Percentiles rank a stretch among this genome's conserved stretches.
phyloP scores from a whole-genome alignment of 169 alveolate genomes.

The Babesia ovata region DNA sequence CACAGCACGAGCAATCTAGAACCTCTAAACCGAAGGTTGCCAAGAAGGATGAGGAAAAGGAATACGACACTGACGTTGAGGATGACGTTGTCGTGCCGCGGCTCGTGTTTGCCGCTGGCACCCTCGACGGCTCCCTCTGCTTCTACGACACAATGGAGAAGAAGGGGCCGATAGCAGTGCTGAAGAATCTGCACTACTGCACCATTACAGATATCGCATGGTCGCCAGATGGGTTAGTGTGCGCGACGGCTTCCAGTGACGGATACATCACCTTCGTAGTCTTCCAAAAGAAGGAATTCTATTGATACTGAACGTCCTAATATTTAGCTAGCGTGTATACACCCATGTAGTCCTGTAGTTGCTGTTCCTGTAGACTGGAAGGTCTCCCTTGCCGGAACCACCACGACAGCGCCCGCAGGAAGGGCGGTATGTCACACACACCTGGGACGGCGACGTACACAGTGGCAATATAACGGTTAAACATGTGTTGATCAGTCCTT shows the following conservation, averaged over 20 bases:
- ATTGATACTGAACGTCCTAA: background rate
- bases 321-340: background rate
- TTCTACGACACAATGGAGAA: slow-evolving; percentile 85
- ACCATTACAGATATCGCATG: slow-evolving; percentile 92
- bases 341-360: too few species aligned
- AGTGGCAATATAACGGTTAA: background rate
- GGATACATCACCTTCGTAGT: slow-evolving; percentile 85
- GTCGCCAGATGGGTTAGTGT: slow-evolving; percentile 88
- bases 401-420: background rate
- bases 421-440: background rate
- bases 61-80: slow-evolving; percentile 72
- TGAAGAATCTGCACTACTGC: slow-evolving; percentile 89
- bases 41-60: slow-evolving; percentile 48
- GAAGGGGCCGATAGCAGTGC: slow-evolving; percentile 87
- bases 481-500: too few species aligned
- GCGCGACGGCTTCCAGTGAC: slow-evolving; percentile 91
- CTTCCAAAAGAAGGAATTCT: slow-evolving; percentile 63
- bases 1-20: background rate
- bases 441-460: background rate
- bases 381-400: background rate
- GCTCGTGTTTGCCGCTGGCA: slow-evolving; percentile 83
- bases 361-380: too few species aligned
- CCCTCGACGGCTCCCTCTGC: slow-evolving; percentile 86
- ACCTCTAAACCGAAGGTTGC: slow-evolving; percentile 21
- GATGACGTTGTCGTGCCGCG: slow-evolving; percentile 74